Evolutionary conservation across 306 rosid genomes (phyloP).

Genomic region (Erythrophleum fordii): DNA sequence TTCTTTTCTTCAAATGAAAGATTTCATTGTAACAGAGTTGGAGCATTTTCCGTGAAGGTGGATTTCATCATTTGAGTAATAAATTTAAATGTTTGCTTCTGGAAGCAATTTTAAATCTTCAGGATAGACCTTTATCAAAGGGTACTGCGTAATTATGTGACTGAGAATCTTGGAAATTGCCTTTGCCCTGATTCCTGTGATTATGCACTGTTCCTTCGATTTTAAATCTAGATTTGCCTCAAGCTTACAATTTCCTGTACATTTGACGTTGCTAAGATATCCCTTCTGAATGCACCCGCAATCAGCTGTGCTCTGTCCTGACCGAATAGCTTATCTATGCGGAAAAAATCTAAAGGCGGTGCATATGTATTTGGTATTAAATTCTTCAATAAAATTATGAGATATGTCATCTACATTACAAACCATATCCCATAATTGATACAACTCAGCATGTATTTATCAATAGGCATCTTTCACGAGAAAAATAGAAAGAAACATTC

Average conservation of each 20-base stretch:
- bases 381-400: not conserved
- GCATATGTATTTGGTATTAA: not conserved
- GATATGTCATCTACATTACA: not conserved
- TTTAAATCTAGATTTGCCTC: not conserved
- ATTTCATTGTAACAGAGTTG: not conserved
- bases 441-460: not conserved
- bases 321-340: not conserved
- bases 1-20: not conserved
- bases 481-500: not conserved
- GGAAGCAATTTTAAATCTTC: not conserved
- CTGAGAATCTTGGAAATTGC: not conserved
- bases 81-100: conserved; percentile 6
- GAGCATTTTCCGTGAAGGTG: not conserved
- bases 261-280: not conserved
- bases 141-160: not conserved
- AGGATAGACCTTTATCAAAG: not conserved
- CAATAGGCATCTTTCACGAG: not conserved
- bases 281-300: not conserved
- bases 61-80: conserved; percentile 1
- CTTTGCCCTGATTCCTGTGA: not conserved
- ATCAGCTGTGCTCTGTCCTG: not conserved
- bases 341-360: not conserved
- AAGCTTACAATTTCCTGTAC: conserved; percentile 17
- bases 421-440: not conserved
- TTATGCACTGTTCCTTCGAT: not conserved